Conservation (phyloP, 2,329 filamentous ascomycete genomes). For the Trichoderma sp. region DNA sequence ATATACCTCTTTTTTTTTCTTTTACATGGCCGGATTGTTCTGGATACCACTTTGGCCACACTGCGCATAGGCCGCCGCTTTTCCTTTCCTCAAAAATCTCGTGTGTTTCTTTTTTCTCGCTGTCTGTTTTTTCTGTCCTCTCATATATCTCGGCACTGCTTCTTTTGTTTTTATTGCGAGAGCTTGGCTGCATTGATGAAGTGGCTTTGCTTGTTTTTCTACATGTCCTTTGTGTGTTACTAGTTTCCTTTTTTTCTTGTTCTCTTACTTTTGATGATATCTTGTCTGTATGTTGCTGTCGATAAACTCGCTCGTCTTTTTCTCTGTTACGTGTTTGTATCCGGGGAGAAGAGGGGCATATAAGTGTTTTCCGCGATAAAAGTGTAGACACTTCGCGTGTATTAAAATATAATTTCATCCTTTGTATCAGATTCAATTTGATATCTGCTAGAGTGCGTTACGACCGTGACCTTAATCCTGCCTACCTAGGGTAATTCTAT, state of each 20-base stretch:
- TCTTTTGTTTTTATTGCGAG: neutral
- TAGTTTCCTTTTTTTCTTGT: neutral
- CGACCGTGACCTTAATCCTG: neutral
- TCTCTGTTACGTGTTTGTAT: neutral
- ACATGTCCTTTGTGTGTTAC: slow-evolving; percentile 7
- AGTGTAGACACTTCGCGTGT: slow-evolving; percentile 5
- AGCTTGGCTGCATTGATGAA: neutral
- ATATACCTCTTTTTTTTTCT: neutral
- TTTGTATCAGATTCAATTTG: neutral
- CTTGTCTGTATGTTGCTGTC: slow-evolving; percentile 5
- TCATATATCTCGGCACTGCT: neutral
- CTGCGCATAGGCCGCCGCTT: slow-evolving; percentile 17
- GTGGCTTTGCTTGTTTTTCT: slow-evolving; percentile 10
- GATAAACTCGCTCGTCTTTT: neutral
- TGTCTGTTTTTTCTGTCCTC: neutral
- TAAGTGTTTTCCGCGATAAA: neutral
- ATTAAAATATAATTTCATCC: slow-evolving; percentile 10
- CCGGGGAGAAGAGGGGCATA: neutral
- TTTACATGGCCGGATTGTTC: slow-evolving; percentile 36
- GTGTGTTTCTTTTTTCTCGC: neutral
- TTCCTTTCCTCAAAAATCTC: neutral
- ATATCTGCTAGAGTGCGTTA: neutral
- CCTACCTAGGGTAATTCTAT: neutral
- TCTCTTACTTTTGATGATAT: slow-evolving; percentile 1
- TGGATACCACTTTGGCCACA: slow-evolving; percentile 34